A percentile compares a stretch with the other conserved stretches of the same genome.
Conservation (phyloP, 176 grass and related monocot genomes). For the Musa itinerans region DNA sequence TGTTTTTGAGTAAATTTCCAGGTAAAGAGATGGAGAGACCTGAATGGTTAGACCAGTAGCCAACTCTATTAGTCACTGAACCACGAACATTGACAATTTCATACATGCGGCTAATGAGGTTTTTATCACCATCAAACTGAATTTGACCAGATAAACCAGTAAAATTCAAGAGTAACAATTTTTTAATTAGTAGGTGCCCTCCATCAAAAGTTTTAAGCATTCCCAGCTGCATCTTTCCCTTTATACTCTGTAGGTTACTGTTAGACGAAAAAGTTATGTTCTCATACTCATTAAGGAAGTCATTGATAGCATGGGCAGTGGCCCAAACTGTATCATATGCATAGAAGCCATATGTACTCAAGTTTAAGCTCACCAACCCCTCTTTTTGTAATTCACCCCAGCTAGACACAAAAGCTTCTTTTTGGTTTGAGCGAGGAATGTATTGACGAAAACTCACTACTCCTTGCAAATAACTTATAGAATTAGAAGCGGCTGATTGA, state of each 20-base stretch:
- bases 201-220: slow-evolving; percentile 23
- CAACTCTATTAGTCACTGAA: slow-evolving; percentile 3
- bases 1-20: not conserved
- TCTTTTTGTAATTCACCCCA: slow-evolving; percentile 10
- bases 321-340: slow-evolving; percentile 29
- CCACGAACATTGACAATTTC: slow-evolving; percentile 19
- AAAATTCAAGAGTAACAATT: slow-evolving; percentile 14
- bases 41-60: slow-evolving; percentile 19
- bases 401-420: slow-evolving; percentile 13
- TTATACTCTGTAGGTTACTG: slow-evolving; percentile 1
- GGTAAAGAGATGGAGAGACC: slow-evolving; percentile 23
- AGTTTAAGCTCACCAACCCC: not conserved
- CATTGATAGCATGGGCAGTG: slow-evolving; percentile 15
- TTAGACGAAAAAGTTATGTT: slow-evolving; percentile 25
- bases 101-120: slow-evolving; percentile 7
- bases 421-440: slow-evolving; percentile 13
- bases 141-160: slow-evolving; percentile 23
- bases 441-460: slow-evolving; percentile 23
- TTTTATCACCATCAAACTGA: slow-evolving; percentile 13
- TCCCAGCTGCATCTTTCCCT: slow-evolving; percentile 17
- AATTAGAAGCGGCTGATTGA: not conserved
- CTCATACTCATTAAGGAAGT: slow-evolving; percentile 16
- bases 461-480: slow-evolving; percentile 12
- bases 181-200: slow-evolving; percentile 8
- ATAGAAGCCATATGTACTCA: slow-evolving; percentile 16